These are phyloP conservation scores for Sherardia arvensis DNA, from an alignment of 257 asterid genomes.

Conservation along the genomic window DNA sequence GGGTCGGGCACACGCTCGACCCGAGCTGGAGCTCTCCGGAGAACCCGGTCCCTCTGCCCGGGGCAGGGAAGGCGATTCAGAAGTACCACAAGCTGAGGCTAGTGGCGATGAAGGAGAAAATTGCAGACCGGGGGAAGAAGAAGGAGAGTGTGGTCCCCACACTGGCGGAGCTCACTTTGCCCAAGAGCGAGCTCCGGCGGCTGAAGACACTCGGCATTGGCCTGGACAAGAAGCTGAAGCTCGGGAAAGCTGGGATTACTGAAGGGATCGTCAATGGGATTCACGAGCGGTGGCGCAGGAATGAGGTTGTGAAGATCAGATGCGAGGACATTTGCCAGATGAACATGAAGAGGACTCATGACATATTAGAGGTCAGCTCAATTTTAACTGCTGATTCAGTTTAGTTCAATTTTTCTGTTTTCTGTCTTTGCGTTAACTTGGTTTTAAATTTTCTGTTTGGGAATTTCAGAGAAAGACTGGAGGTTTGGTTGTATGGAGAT, in stretches of 20 bases:
- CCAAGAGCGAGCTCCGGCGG: conserved; percentile 57
- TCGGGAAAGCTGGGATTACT: conserved; percentile 87
- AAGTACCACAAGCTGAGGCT: conserved; percentile 52
- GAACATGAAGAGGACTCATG: conserved; percentile 98
- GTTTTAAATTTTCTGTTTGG: neutral
- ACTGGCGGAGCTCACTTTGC: conserved; percentile 75
- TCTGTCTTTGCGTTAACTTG: neutral
- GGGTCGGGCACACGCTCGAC: conserved; percentile 92
- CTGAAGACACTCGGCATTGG: conserved; percentile 56
- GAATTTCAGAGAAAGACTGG: conserved; percentile 83
- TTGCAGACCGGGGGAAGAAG: conserved; percentile 56
- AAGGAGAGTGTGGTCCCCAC: conserved; percentile 41
- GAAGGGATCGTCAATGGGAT: conserved; percentile 97
- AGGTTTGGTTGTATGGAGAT: conserved; percentile 96
- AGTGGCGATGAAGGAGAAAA: conserved; percentile 47
- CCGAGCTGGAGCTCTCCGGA: conserved; percentile 94
- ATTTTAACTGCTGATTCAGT: neutral
- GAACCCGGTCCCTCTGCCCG: conserved; percentile 75
- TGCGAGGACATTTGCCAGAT: conserved; percentile 82
- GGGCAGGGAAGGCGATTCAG: conserved; percentile 61
- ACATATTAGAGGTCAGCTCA: conserved; percentile 66
- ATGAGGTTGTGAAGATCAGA: conserved; percentile 65
- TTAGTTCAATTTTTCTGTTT: neutral
- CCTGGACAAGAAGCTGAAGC: conserved; percentile 58
- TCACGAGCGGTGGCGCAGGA: conserved; percentile 92